Evolutionary conservation across 805 yeast genomes (phyloP).

Genomic region (Ogataea pignaliae): DNA sequence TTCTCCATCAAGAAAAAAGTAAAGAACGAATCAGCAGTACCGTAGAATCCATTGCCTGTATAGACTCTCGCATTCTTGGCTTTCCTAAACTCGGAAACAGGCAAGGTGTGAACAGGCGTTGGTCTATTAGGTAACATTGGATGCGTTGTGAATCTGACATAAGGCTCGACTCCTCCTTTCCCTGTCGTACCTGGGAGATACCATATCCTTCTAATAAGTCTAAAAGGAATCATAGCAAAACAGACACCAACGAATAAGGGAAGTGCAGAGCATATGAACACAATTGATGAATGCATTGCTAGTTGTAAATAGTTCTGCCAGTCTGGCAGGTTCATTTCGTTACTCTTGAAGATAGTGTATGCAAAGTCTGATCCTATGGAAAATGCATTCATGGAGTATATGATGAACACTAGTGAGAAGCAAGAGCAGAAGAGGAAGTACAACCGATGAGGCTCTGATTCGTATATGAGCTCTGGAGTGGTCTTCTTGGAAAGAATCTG

Average conservation of each 20-base stretch:
- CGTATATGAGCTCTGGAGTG: constrained; percentile 72
- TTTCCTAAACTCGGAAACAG: constrained; percentile 50
- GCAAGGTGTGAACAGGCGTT: constrained; percentile 69
- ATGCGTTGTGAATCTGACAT: constrained; percentile 63
- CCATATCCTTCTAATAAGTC: constrained; percentile 73
- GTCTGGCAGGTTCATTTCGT: constrained; percentile 27
- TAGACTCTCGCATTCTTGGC: constrained; percentile 64
- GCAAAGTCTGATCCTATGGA: constrained; percentile 29
- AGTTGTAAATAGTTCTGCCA: constrained; percentile 22
- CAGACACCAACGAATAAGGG: constrained; percentile 38
- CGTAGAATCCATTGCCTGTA: constrained; percentile 87
- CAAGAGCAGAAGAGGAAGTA: constrained; percentile 69
- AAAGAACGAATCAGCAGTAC: constrained; percentile 73
- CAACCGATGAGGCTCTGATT: constrained; percentile 76
- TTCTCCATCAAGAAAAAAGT: constrained; percentile 67
- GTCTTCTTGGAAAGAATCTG: constrained; percentile 45
- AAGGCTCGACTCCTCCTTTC: constrained; percentile 39
- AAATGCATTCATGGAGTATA: constrained; percentile 54
- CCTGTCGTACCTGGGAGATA: constrained; percentile 53
- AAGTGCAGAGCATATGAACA: constrained; percentile 35
- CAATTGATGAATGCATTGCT: constrained; percentile 27
- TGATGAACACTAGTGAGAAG: constrained; percentile 60
- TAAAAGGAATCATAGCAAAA: constrained; percentile 56
- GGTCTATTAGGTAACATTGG: constrained; percentile 73
- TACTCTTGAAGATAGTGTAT: constrained; percentile 22